phyloP scores from a whole-genome alignment of 257 asterid genomes.

The Solanum bulbocastanum region DNA sequence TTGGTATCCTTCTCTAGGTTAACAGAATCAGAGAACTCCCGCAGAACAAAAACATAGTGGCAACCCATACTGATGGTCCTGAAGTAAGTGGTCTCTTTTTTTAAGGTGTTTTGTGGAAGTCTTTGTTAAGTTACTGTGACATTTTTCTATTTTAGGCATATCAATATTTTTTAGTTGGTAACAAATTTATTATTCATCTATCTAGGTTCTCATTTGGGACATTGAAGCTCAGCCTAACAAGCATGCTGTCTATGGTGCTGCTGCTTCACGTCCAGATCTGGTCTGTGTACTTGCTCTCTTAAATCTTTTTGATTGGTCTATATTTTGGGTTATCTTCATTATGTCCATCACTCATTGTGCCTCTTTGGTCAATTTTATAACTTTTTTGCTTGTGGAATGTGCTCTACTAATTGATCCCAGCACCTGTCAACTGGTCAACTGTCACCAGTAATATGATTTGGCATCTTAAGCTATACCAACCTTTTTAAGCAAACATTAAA shows the following conservation, averaged over 20 bases:
- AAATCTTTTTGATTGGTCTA: background rate
- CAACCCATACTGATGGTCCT: slow-evolving; percentile 94
- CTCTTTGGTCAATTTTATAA: background rate
- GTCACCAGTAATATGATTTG: background rate
- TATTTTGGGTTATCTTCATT: background rate
- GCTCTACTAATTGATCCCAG: background rate
- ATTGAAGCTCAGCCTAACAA: slow-evolving; percentile 92
- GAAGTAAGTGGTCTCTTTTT: slow-evolving; percentile 47
- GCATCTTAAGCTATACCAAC: background rate
- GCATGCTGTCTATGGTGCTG: slow-evolving; percentile 81
- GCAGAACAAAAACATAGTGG: slow-evolving; percentile 79
- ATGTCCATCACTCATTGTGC: background rate
- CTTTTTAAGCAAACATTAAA: background rate
- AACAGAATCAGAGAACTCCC: slow-evolving; percentile 98
- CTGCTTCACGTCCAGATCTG: slow-evolving; percentile 89
- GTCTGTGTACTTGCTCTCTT: slow-evolving; percentile 18
- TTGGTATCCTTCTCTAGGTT: slow-evolving; percentile 36
- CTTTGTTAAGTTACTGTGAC: background rate
- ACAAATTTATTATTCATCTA: background rate
- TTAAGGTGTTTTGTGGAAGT: background rate
- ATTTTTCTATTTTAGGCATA: background rate
- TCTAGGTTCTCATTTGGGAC: slow-evolving; percentile 94
- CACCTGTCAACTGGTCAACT: background rate
- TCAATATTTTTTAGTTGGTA: background rate
- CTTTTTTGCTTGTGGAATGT: background rate